These are phyloP conservation scores for Chloranthus sessilifolius DNA, from an alignment of 164 flowering plant genomes.

Conservation along the genomic window DNA sequence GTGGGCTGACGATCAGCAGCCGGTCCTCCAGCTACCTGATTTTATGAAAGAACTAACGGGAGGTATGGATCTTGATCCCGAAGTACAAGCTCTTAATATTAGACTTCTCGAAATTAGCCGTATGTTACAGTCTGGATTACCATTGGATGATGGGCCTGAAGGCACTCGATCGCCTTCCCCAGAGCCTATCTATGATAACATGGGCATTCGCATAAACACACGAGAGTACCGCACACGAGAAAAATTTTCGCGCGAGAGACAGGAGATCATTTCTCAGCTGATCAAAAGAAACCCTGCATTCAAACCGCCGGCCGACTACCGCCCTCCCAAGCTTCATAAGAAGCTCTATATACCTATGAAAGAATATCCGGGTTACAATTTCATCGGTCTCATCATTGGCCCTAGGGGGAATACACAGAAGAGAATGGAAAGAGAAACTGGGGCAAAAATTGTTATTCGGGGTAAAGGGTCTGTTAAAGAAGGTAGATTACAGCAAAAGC, in stretches of 20 bases:
- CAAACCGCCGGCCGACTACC: constrained; percentile 91
- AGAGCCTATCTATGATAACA: constrained; percentile 85
- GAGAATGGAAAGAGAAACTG: constrained; percentile 93
- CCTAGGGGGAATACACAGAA: constrained; percentile 98
- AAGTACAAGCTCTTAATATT: constrained; percentile 72
- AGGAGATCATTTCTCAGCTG: constrained; percentile 74
- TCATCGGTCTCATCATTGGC: constrained; percentile 93
- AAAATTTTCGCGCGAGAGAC: constrained; percentile 70
- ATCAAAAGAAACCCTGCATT: constrained; percentile 79
- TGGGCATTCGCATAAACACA: constrained; percentile 91
- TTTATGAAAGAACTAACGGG: constrained; percentile 87
- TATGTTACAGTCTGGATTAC: constrained; percentile 62
- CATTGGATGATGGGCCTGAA: constrained; percentile 87
- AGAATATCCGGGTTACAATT: constrained; percentile 93
- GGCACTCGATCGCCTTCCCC: constrained; percentile 93
- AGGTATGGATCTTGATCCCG: constrained; percentile 89
- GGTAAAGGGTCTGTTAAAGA: constrained; percentile 94
- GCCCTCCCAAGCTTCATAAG: constrained; percentile 91
- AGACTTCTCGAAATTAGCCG: constrained; percentile 77
- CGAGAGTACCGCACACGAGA: constrained; percentile 89
- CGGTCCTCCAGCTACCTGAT: constrained; percentile 70
- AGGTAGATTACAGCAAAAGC: constrained; percentile 84
- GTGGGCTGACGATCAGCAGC: constrained; percentile 87
- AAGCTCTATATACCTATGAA: constrained; percentile 95
- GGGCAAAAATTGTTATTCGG: constrained; percentile 89